These are phyloP conservation scores for Neopestalotiopsis sp. DNA, from an alignment of 2,329 filamentous ascomycete genomes.

Conservation along the genomic window DNA sequence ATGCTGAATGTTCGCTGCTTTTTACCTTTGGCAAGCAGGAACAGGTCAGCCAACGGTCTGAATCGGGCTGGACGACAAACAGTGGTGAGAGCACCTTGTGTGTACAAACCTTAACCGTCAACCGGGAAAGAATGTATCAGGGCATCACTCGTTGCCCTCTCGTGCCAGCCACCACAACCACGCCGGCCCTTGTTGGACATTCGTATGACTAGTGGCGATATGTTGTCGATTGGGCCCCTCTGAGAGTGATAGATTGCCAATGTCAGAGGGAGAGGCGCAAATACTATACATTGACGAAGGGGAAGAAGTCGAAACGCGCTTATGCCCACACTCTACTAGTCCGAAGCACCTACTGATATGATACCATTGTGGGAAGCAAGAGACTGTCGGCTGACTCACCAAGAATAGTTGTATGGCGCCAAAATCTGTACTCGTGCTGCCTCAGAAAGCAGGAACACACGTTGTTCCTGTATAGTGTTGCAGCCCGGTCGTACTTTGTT, in stretches of 20 bases:
- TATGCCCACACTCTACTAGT: background rate
- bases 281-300: background rate
- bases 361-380: background rate
- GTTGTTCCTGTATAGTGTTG: slow-evolving; percentile 10
- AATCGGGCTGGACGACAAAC: slow-evolving; percentile 19
- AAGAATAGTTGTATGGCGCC: background rate
- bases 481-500: background rate
- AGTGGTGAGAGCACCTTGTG: slow-evolving; percentile 14
- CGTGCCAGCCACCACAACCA: slow-evolving; percentile 33
- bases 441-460: slow-evolving; percentile 8
- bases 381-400: background rate
- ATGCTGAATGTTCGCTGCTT: too few species aligned
- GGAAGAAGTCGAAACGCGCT: slow-evolving; percentile 4
- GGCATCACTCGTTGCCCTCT: slow-evolving; percentile 18
- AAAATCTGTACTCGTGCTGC: slow-evolving; percentile 6
- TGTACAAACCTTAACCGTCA: slow-evolving; percentile 25
- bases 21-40: background rate
- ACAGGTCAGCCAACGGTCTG: background rate
- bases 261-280: background rate
- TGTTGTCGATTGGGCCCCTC: background rate
- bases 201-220: background rate
- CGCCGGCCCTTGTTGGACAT: slow-evolving; percentile 29
- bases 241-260: background rate
- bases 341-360: background rate
- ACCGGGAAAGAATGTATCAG: slow-evolving; percentile 35